A percentile compares a stretch with the other conserved stretches of the same genome.
These are phyloP conservation scores for Leccinum subgranulosum DNA, from an alignment of 768 basidiomycete species.

Conservation along the genomic window DNA sequence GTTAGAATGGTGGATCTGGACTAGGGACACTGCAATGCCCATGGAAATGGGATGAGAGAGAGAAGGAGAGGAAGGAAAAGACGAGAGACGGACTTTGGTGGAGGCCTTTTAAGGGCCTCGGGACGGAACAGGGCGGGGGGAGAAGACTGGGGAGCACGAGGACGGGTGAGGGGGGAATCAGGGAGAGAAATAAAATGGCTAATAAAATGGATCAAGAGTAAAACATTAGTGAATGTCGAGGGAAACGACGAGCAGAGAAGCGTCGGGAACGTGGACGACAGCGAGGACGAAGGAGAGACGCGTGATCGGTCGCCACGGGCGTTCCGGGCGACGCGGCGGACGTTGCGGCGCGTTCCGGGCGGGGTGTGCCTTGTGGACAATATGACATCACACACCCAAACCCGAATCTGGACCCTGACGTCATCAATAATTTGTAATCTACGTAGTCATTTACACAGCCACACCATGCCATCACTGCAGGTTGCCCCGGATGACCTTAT, in stretches of 20 bases:
- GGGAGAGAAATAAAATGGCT: background rate
- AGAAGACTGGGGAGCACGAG: constrained; percentile 28
- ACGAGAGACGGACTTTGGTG: constrained; percentile 22
- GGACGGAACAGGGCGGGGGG: constrained; percentile 25
- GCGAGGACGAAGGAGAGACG: constrained; percentile 5
- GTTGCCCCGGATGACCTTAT: constrained; percentile 58
- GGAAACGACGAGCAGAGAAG: constrained; percentile 6
- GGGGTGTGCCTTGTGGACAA: constrained; percentile 21
- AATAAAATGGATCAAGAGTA: constrained; percentile 6
- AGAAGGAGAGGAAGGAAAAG: background rate
- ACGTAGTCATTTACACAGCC: constrained; percentile 13
- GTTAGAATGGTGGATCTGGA: constrained; percentile 26
- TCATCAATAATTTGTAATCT: background rate
- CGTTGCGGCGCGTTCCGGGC: constrained; percentile 25
- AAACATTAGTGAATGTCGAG: constrained; percentile 15
- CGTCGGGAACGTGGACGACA: constrained; percentile 24
- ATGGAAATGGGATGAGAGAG: constrained; percentile 17
- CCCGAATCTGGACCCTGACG: background rate
- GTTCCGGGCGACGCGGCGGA: constrained; percentile 19
- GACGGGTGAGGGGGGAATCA: constrained; percentile 21
- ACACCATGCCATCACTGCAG: constrained; percentile 27
- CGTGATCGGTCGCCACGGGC: constrained; percentile 21
- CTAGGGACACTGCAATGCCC: constrained; percentile 33
- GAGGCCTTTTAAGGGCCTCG: constrained; percentile 22
- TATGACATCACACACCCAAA: background rate